phyloP scores from a whole-genome alignment of 176 grass and related monocot species.

The Cenchrus purpureus region DNA sequence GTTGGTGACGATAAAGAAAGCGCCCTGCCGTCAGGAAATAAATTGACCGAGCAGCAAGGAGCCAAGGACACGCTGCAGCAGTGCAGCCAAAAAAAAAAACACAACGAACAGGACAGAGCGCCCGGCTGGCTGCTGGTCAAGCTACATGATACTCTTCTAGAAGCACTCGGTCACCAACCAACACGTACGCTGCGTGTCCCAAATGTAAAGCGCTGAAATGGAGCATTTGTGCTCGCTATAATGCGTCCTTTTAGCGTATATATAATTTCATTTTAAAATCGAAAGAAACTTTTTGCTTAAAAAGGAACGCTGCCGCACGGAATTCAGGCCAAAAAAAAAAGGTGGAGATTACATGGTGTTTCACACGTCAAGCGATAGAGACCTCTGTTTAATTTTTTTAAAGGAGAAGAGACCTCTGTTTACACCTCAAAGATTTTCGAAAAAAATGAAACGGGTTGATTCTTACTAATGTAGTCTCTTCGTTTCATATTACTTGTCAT shows the following conservation, averaged over 20 bases:
- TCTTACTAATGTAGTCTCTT: not conserved
- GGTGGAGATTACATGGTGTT: not conserved
- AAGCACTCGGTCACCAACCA: conserved; percentile 22
- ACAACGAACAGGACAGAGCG: too few relatives aligned
- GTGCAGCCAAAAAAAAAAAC: too few relatives aligned
- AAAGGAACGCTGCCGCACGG: not conserved
- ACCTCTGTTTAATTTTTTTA: too few relatives aligned
- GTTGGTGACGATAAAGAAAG: conserved; percentile 32
- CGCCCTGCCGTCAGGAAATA: not conserved
- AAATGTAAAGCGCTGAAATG: conserved; percentile 1
- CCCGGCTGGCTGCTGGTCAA: not conserved
- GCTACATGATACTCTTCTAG: conserved; percentile 15
- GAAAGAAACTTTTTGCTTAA: not conserved
- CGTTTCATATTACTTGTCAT: too few relatives aligned
- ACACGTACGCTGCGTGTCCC: not conserved
- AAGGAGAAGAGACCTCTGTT: too few relatives aligned
- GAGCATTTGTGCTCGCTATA: conserved; percentile 18
- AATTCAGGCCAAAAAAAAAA: not conserved
- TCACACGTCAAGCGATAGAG: not conserved
- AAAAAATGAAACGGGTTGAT: not conserved
- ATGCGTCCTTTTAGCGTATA: not conserved
- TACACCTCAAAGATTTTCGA: not conserved
- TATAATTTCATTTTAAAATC: too few relatives aligned
- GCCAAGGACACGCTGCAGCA: too few relatives aligned
- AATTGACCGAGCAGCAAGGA: too few relatives aligned